Conservation (phyloP, 73 alveolate genomes). For the Tetrahymena elliotti region DNA sequence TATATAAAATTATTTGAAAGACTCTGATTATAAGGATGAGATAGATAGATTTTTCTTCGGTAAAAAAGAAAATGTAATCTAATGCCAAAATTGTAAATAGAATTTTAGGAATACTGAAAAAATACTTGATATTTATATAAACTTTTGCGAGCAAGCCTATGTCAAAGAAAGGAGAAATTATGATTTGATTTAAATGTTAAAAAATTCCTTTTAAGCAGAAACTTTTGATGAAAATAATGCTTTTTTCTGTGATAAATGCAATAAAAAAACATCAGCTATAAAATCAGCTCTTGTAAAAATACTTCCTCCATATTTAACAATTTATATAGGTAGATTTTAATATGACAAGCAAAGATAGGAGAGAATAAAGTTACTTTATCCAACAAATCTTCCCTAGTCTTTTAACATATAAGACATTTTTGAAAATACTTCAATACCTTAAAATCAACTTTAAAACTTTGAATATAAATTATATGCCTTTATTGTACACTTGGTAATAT, state of each 20-base stretch:
- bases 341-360: not conserved
- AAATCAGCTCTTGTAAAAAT: not conserved
- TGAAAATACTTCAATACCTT: not conserved
- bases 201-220: not conserved
- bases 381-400: not conserved
- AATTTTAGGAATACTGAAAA: not conserved
- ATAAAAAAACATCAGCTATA: not conserved
- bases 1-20: not conserved
- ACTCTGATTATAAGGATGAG: not conserved
- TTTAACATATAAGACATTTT: not conserved
- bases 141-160: not conserved
- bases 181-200: not conserved
- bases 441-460: not conserved
- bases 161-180: not conserved
- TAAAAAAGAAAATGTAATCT: not conserved
- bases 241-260: not conserved
- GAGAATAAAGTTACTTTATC: not conserved
- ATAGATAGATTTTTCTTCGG: not conserved
- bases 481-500: not conserved
- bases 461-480: not conserved
- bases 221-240: not conserved
- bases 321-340: not conserved
- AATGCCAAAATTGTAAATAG: not conserved
- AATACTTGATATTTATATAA: not conserved
- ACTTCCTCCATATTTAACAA: not conserved